Conservation (phyloP, 208 protist species). For the Trypanosoma congolense region DNA sequence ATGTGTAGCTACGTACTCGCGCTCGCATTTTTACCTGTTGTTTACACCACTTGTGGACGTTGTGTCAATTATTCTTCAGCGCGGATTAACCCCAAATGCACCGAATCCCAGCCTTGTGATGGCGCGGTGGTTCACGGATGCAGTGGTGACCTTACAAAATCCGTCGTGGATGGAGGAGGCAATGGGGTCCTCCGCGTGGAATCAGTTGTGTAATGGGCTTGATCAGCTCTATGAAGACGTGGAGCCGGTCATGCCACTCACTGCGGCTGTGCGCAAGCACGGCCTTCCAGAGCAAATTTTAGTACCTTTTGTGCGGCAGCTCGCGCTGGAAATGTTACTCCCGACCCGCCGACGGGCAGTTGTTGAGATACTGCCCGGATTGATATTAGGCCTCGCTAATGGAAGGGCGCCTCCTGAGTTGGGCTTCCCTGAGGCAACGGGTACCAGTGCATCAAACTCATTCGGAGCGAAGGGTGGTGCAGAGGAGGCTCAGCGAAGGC, state of each 20-base stretch:
- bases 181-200: conserved; percentile 48
- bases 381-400: conserved; percentile 75
- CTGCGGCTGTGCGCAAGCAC: conserved; percentile 46
- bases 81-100: conserved; percentile 36
- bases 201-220: conserved; percentile 22
- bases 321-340: conserved; percentile 63
- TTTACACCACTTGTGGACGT: conserved; percentile 79
- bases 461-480: neutral
- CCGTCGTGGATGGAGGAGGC: conserved; percentile 30
- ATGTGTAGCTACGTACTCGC: conserved; percentile 43
- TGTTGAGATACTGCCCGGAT: conserved; percentile 47
- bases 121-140: conserved; percentile 67
- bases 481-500: conserved; percentile 29
- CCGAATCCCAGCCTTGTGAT: conserved; percentile 39
- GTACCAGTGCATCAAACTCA: neutral
- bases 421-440: conserved; percentile 26
- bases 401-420: conserved; percentile 61
- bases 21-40: conserved; percentile 53
- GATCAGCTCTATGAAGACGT: conserved; percentile 48
- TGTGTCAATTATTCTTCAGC: conserved; percentile 37
- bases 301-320: conserved; percentile 69
- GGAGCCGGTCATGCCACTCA: conserved; percentile 49
- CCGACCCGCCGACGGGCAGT: conserved; percentile 41
- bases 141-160: conserved; percentile 39
- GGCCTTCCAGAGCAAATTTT: conserved; percentile 51